Base-by-base conservation (phyloP, 176 grass and related monocot genomes). In the Poa pratensis region DNA sequence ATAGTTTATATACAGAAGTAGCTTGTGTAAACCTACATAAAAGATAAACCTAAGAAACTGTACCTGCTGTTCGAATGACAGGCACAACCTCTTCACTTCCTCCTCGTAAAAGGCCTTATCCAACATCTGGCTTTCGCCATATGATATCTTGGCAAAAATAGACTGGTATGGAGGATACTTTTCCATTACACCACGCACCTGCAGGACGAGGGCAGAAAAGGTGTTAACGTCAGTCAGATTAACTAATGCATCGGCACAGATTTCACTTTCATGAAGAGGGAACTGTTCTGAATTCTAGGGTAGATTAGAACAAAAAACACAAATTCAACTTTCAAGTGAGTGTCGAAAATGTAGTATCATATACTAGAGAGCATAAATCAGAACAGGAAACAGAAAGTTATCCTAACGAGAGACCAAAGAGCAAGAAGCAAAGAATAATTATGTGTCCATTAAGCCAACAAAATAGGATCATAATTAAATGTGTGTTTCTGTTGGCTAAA, bases 41-140 rank as follows among this genome's bases (percentile, higher is more conserved):
- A 73, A 73, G 42, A 27, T 14, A 39, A 83, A 50, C 23, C 58
- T 19, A 30, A 67, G 70, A 51, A 88, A 65, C 5, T 43, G 65
- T 90, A 99, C 96, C 88, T 99, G 96, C 26, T 96, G 96, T 75
- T 99, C 94, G 51, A 96, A 99, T 28, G 96, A 74, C 76, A 94
- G 80, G 50, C 96, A 92, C 42, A 99, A 76, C 80, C 94, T 96
- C 77, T 85, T 80, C 15, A 99, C 96, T 82, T 99, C 96, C 84
- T 99, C 96, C 77, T 96, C 96, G 4, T 96, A 99, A 16, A 99
- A 99, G 72, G 93, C 90, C 84, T 99, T 96, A 88, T 99, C 94
- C 82, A 99, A 81, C 96, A 99, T 99, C 79, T 99, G 96, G 59
- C 91, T 94, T 92, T 99, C 96, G 1, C 94, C 94, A 77, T 99